These are phyloP conservation scores for Quercus dentata DNA, from an alignment of 306 rosid genomes.

Conservation along the genomic window DNA sequence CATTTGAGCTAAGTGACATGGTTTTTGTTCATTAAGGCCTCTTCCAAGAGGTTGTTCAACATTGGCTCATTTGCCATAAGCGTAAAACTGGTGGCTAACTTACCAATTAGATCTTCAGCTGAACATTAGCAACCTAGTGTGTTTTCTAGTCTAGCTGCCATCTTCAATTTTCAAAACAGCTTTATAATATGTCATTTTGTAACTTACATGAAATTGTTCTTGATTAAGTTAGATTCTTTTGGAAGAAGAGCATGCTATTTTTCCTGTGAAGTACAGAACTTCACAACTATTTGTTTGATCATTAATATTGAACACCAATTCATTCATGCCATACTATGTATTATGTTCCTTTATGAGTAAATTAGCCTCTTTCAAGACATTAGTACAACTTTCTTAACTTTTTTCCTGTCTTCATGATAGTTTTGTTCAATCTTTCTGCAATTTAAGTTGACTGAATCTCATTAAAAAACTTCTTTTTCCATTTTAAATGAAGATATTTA, in stretches of 20 bases:
- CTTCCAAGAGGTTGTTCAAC: too few species aligned
- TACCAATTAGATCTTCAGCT: background rate
- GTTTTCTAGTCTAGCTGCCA: background rate
- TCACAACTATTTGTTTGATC: background rate
- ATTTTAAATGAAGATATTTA: slow-evolving; percentile 1
- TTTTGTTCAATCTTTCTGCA: background rate
- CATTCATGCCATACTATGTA: background rate
- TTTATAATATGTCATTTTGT: background rate
- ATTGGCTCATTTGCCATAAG: too few species aligned
- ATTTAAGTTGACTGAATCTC: background rate
- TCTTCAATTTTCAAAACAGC: background rate
- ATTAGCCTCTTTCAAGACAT: background rate
- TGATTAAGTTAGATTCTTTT: too few species aligned
- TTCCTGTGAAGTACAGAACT: background rate
- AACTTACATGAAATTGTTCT: background rate
- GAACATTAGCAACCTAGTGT: background rate
- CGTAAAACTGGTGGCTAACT: background rate
- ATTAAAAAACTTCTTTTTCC: background rate
- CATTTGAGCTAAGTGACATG: background rate
- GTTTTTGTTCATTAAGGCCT: background rate
- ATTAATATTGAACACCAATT: background rate
- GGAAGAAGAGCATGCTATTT: background rate
- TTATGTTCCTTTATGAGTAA: background rate
- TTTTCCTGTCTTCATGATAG: background rate
- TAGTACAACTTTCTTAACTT: background rate